Base-by-base conservation (phyloP, 768 basidiomycete species). In the Leccinum arenicola region DNA sequence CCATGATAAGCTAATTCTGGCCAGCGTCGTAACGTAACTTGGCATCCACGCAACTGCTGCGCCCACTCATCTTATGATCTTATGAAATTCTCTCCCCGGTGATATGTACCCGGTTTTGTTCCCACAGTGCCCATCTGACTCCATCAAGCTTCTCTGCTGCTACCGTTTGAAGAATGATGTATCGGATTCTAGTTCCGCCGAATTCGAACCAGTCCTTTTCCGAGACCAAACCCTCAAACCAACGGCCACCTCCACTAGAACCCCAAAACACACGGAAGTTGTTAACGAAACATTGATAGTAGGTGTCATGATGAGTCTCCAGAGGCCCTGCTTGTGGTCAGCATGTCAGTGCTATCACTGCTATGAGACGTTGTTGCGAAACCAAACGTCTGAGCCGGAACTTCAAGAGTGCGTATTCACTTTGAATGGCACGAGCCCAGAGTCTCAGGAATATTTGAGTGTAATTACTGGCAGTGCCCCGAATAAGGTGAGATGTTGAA, bases 401-500 rank as follows among this genome's bases (percentile, higher is more conserved):
- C 36, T 36, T 36, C 33, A 33, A 12, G 15, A 36, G 36, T 36
- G 6, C 36, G 36, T 36, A 15, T 35, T 14, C 35, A 35, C 35
- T 35, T 35, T 35, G 35, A 35, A 31, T 40, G 10, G 29, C 29
- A 38, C 43, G 6, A 12, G 14, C 23, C 19, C 50, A 31, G 29
- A 31, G 29, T 6, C 47, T 45, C 31, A 33, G 1, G 21, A 50
- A 17, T 25, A n/a, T n/a, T n/a, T n/a, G 61, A 62, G 6, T 15
- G 12, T 19, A 19, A n/a, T 25, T 29, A 54, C 23, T n/a, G 31
- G 33, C 11, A 35, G 31, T 29, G 17, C 66, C 80, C n/a, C 75
- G 68, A 57, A 77, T 78, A 50, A 77, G 84, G 84, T 84, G 65
- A 36, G 31, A 7, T 19, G 38, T 76, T 61, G 25, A 2, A 15